Evolutionary conservation across 2,329 filamentous ascomycete species (phyloP), one percentile per base, ranked within the genome.

Genomic region (Tolypocladium nubicola): DNA sequence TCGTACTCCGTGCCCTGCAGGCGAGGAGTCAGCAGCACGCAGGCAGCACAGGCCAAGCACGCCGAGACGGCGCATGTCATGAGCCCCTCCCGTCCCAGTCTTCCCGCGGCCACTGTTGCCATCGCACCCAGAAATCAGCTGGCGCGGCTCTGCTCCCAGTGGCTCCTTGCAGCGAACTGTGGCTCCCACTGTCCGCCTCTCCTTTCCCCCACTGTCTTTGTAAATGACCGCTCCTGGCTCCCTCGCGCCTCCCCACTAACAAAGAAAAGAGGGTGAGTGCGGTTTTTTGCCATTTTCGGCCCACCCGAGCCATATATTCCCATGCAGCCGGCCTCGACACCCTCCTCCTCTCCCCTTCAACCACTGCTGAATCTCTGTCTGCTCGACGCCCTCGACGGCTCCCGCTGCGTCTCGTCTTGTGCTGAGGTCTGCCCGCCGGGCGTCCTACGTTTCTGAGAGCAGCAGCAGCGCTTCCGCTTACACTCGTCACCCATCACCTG

Each of bases 271-370:
- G 35, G 38, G 52, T 21, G 52, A 33, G 38, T 59, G 57, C 37
- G 49, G 41, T 53, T 35, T 52, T 55, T 55, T 41, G 39, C n/a
- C 38, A 30, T 53, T 49, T 37, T 33, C 26, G 56, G 56, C 59
- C 59, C 59, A 59, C 59, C 55, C 47, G 14, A 40, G 39, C 54
- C 40, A 57, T 60, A 55, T 57, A 58, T 59, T 56, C 55, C 53
- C 56, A 45, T 56, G 38, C 26, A 16, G 38, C 55, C 35, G 13
- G 26, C 38, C 55, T 52, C 7, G 16, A n/a, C 54, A 39, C 57
- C 53, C 43, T 54, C 50, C 41, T 47, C 11, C 33, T 54, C 53
- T 43, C 53, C 52, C 43, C 55, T 39, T 45, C 50, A 49, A 14
- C 41, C 38, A 39, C 26, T 35, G 26, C n/a, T 39, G 47, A 35